A percentile compares a stretch with the other conserved stretches of the same genome.
These are phyloP conservation scores for Candida broadrunensis DNA, from an alignment of 805 yeast species.

Conservation along the genomic window DNA sequence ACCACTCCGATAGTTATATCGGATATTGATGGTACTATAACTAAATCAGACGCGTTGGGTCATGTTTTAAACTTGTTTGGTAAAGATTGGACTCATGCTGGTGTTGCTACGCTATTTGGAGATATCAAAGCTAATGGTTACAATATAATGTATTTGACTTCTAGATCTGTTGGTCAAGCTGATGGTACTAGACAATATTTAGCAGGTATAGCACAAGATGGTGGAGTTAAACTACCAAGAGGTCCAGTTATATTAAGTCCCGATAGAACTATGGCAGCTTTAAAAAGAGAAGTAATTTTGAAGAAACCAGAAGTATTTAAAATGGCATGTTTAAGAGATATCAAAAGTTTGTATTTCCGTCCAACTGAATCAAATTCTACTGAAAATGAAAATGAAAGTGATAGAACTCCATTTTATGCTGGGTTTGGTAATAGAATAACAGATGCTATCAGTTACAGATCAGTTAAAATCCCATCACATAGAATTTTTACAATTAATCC, in stretches of 20 bases:
- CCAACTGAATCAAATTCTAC: slow-evolving; percentile 1
- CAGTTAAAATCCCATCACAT: slow-evolving; percentile 91
- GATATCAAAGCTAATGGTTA: slow-evolving; percentile 88
- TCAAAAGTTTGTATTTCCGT: slow-evolving; percentile 62
- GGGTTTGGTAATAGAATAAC: slow-evolving; percentile 97
- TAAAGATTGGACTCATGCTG: slow-evolving; percentile 96
- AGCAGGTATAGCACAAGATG: slow-evolving; percentile 70
- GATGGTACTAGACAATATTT: slow-evolving; percentile 87
- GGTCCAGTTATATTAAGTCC: slow-evolving; percentile 97
- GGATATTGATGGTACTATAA: slow-evolving; percentile 97
- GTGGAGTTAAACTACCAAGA: slow-evolving; percentile 67
- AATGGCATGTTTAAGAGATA: slow-evolving; percentile 92
- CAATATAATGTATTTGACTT: slow-evolving; percentile 89
- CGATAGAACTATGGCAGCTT: slow-evolving; percentile 94
- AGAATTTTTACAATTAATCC: slow-evolving; percentile 94
- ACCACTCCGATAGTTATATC: slow-evolving; percentile 89
- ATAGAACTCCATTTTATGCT: slow-evolving; percentile 85
- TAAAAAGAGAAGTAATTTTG: slow-evolving; percentile 84
- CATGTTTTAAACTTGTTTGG: slow-evolving; percentile 93
- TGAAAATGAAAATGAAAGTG: slow-evolving; percentile 28
- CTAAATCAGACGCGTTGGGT: slow-evolving; percentile 96
- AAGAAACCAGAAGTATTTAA: slow-evolving; percentile 98
- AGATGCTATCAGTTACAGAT: slow-evolving; percentile 91
- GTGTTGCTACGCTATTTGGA: slow-evolving; percentile 88
- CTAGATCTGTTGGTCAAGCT: slow-evolving; percentile 93